Conservation (phyloP, 371 early-diverging fungal species). For the Vavraia culicis region DNA sequence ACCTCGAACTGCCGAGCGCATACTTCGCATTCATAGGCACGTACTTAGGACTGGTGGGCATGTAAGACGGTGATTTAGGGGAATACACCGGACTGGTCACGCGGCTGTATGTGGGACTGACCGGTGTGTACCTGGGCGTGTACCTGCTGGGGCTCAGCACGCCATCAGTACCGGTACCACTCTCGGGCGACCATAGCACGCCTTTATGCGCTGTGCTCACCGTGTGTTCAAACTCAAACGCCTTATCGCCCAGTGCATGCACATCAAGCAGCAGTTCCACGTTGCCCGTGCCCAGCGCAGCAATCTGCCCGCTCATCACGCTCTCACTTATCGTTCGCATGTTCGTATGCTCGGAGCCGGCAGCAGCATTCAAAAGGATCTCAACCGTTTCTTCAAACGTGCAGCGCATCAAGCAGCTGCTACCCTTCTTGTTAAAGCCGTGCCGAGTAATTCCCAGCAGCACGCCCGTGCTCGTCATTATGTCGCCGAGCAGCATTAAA, state of each 20-base stretch:
- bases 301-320: conserved; percentile 89
- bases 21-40: conserved; percentile 51
- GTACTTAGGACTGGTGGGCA: conserved; percentile 49
- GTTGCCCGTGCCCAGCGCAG: conserved; percentile 84
- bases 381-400: conserved; percentile 99
- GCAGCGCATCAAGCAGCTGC: conserved; percentile 74
- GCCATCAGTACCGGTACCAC: conserved; percentile 11
- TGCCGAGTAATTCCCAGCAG: conserved; percentile 92
- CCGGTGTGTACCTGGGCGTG: conserved; percentile 52
- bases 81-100: conserved; percentile 44
- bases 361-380: conserved; percentile 84
- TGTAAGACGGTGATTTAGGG: conserved; percentile 44
- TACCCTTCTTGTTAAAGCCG: conserved; percentile 75
- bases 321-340: conserved; percentile 86
- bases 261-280: conserved; percentile 53
- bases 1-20: conserved; percentile 14
- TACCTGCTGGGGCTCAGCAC: conserved; percentile 7
- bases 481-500: conserved; percentile 73
- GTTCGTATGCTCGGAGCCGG: conserved; percentile 67
- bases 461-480: conserved; percentile 81
- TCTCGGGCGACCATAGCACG: conserved; percentile 1
- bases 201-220: conserved; percentile 16
- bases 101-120: conserved; percentile 55
- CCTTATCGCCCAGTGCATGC: conserved; percentile 19
- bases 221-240: conserved; percentile 31